Percentiles rank a stretch among this genome's conserved stretches.
These are phyloP conservation scores for Clonostachys rhizophaga DNA, from an alignment of 2,329 filamentous ascomycete species.

Conservation along the genomic window DNA sequence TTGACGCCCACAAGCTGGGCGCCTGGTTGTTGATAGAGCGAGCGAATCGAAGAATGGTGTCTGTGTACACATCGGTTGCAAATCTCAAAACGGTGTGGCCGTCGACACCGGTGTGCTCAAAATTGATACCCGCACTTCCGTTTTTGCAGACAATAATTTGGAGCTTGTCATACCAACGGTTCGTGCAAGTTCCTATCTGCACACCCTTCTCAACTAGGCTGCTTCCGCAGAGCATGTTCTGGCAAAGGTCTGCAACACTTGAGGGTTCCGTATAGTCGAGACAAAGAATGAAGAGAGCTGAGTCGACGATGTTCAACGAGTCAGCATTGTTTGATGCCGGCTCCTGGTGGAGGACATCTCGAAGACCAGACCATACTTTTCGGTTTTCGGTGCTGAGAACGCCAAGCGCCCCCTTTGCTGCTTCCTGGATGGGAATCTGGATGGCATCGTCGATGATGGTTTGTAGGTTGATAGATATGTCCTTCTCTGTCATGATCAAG, in stretches of 20 bases:
- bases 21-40: conserved; percentile 92
- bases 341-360: conserved; percentile 83
- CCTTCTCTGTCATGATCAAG: conserved; percentile 94
- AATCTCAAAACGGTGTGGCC: conserved; percentile 96
- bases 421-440: conserved; percentile 85
- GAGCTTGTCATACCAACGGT: conserved; percentile 98
- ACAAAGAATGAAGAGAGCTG: conserved; percentile 86
- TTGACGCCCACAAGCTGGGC: conserved; percentile 85
- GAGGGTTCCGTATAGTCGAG: conserved; percentile 87
- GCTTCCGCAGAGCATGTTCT: conserved; percentile 97
- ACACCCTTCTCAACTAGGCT: conserved; percentile 89
- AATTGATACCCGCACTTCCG: conserved; percentile 97
- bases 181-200: conserved; percentile 95
- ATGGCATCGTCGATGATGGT: conserved; percentile 89
- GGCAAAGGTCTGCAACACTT: conserved; percentile 80
- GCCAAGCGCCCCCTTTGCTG: conserved; percentile 89
- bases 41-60: conserved; percentile 94
- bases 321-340: conserved; percentile 92
- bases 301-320: conserved; percentile 92
- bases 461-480: conserved; percentile 85
- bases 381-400: conserved; percentile 95
- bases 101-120: conserved; percentile 97
- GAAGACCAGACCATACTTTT: conserved; percentile 88
- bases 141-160: conserved; percentile 99
- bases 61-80: conserved; percentile 93